These are phyloP conservation scores for Geranium incanum DNA, from an alignment of 441 rosid genomes.

Conservation along the genomic window DNA sequence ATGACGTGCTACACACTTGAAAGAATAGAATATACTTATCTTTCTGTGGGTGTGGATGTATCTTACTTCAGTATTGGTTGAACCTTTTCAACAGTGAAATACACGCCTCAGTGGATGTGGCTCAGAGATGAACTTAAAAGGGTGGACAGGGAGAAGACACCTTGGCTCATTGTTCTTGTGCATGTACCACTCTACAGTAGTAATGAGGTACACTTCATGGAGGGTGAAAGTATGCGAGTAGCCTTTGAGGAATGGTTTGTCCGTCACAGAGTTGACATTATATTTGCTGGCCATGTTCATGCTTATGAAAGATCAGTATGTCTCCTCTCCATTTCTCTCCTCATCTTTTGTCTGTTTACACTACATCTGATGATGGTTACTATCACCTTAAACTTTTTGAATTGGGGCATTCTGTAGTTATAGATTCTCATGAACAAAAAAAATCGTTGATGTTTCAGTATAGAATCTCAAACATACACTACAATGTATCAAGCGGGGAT, in stretches of 20 bases:
- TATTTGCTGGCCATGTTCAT: constrained; percentile 75
- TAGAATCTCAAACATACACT: neutral
- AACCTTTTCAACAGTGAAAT: constrained; percentile 45
- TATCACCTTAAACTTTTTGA: no score
- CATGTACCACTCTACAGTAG: constrained; percentile 55
- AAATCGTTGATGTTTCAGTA: neutral
- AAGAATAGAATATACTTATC: no score
- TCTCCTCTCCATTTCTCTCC: neutral
- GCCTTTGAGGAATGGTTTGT: constrained; percentile 60
- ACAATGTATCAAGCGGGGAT: constrained; percentile 1
- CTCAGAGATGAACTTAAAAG: constrained; percentile 42
- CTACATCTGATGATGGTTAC: no score
- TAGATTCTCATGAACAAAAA: neutral
- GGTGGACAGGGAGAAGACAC: constrained; percentile 64
- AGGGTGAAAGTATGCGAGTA: constrained; percentile 68
- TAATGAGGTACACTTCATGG: constrained; percentile 66
- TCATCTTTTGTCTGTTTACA: no score
- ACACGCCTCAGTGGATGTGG: constrained; percentile 58
- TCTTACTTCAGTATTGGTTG: neutral
- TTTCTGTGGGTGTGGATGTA: no score
- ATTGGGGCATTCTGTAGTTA: neutral
- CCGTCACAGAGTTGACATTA: constrained; percentile 45
- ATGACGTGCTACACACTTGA: no score
- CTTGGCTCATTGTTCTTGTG: constrained; percentile 74
- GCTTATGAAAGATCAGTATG: constrained; percentile 75